Conservation (phyloP, 352 stramenopile species). For the Thraustochytrium striatum region DNA sequence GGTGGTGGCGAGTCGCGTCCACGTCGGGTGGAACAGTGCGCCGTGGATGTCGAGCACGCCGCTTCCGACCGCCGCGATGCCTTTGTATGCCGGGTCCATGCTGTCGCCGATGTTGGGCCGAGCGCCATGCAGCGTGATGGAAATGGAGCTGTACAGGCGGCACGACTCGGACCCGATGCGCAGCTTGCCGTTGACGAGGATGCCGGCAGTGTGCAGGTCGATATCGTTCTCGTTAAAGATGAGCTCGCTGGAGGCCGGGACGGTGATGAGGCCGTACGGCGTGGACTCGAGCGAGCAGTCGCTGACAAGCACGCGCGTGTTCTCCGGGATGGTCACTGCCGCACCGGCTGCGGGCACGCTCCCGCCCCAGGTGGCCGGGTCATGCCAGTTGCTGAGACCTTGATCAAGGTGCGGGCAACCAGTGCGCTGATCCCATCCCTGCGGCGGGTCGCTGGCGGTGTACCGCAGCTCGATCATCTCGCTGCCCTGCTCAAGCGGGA, state of each 20-base stretch:
- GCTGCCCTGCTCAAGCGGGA: neutral
- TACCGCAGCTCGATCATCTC: neutral
- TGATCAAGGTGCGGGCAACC: neutral
- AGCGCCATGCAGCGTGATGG: slow-evolving; percentile 58
- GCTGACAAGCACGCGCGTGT: slow-evolving; percentile 2
- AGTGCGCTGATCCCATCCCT: neutral
- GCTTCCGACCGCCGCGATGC: slow-evolving; percentile 52
- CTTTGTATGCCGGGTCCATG: slow-evolving; percentile 53
- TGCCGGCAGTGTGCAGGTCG: slow-evolving; percentile 48
- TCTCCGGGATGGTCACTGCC: slow-evolving; percentile 6
- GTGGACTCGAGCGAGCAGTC: neutral
- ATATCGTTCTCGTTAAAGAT: slow-evolving; percentile 33
- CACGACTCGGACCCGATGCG: slow-evolving; percentile 55
- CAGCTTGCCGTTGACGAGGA: slow-evolving; percentile 55
- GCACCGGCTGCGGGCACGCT: neutral
- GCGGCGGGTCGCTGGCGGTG: neutral
- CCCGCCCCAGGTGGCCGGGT: neutral
- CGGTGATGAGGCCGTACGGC: neutral
- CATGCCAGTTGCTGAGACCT: neutral
- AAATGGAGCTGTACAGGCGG: slow-evolving; percentile 50
- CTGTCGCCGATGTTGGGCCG: slow-evolving; percentile 28
- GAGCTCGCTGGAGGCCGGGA: neutral
- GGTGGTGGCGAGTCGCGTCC: slow-evolving; percentile 55
- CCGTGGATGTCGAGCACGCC: slow-evolving; percentile 57
- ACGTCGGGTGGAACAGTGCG: slow-evolving; percentile 56